A percentile compares a stretch with the other conserved stretches of the same genome.
Conservation (phyloP, 2,329 filamentous ascomycete genomes). For the Colletotrichum costaricense region DNA sequence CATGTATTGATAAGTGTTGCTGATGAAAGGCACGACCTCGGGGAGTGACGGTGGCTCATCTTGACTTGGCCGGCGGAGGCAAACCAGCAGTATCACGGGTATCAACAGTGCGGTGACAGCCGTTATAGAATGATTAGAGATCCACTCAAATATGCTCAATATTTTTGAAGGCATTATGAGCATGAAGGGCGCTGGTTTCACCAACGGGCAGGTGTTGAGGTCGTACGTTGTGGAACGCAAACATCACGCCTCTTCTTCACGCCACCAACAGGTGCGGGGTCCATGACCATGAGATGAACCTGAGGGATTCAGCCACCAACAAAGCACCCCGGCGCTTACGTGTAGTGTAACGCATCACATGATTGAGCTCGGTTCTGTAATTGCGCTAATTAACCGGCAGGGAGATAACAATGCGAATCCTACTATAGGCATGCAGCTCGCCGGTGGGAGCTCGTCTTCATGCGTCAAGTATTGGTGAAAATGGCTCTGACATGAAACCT, state of each 20-base stretch:
- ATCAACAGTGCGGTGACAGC: neutral
- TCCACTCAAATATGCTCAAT: neutral
- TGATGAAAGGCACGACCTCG: conserved; percentile 37
- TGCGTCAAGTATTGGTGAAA: no score
- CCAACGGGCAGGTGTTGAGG: neutral
- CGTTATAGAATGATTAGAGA: neutral
- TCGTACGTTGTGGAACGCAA: neutral
- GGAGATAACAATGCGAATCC: neutral
- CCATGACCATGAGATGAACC: neutral
- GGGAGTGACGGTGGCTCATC: conserved; percentile 23
- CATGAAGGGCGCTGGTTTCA: neutral
- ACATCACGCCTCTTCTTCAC: neutral
- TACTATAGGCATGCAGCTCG: neutral
- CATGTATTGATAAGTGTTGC: conserved; percentile 37
- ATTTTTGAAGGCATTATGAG: neutral
- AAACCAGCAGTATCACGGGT: neutral
- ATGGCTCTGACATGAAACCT: neutral
- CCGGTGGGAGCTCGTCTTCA: no score
- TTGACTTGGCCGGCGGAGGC: neutral
- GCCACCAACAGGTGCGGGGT: neutral
- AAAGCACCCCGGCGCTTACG: neutral
- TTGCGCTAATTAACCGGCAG: neutral
- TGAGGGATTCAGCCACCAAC: neutral
- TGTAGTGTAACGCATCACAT: neutral
- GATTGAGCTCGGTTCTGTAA: neutral